These are phyloP conservation scores for Cyamopsis tetragonoloba DNA, from an alignment of 306 rosid species.

Conservation along the genomic window DNA sequence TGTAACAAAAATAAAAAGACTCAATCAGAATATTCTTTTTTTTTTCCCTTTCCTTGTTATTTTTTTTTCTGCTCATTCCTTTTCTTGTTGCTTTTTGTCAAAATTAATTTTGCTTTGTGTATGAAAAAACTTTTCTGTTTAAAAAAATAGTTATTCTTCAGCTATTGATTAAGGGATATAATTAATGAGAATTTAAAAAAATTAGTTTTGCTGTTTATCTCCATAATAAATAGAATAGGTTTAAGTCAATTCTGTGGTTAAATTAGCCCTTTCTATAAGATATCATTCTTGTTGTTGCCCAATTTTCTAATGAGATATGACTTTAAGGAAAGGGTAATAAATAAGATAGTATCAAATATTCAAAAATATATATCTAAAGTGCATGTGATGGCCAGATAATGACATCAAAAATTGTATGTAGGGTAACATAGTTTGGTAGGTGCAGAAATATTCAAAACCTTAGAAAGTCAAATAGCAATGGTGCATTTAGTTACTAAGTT, in stretches of 20 bases:
- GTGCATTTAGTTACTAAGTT: too few relatives aligned
- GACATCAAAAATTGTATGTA: conserved; percentile 21
- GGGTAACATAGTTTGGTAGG: neutral
- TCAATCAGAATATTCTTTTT: neutral
- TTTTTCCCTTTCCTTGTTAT: neutral
- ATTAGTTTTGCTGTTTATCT: neutral
- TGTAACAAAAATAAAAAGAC: neutral
- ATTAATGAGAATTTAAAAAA: too few relatives aligned
- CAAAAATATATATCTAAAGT: neutral
- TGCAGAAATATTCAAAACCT: conserved; percentile 28
- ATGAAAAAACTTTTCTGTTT: too few relatives aligned
- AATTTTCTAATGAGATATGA: neutral
- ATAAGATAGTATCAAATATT: conserved; percentile 28
- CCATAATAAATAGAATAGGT: neutral
- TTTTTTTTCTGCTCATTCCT: too few relatives aligned
- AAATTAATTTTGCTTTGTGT: too few relatives aligned
- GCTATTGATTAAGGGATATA: too few relatives aligned
- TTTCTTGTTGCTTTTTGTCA: too few relatives aligned
- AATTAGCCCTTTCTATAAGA: neutral
- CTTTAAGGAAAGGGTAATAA: neutral
- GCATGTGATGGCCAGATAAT: conserved; percentile 17
- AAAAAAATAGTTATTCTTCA: too few relatives aligned
- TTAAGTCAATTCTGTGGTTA: neutral
- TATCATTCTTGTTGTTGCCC: neutral
- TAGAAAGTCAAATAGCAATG: conserved; percentile 5